These are phyloP conservation scores for Drechslerella coelobrocha DNA, from an alignment of 2,329 filamentous ascomycete species.

Conservation along the genomic window DNA sequence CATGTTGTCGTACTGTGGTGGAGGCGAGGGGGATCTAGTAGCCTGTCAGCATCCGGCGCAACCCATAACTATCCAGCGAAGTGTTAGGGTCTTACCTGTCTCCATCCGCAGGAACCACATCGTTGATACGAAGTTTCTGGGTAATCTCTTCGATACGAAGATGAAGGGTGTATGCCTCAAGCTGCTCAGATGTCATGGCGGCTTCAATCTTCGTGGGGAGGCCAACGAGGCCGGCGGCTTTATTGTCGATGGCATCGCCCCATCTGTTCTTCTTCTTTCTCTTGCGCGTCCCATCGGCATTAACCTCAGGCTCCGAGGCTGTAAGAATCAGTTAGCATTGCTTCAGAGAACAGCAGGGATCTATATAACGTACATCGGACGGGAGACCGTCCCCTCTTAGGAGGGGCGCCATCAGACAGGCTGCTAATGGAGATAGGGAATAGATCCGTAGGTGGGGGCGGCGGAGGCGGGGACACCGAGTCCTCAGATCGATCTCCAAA, in stretches of 20 bases:
- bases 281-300: conserved; percentile 77
- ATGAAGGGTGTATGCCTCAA: conserved; percentile 95
- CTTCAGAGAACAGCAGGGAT: conserved; percentile 10
- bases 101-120: conserved; percentile 95
- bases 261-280: conserved; percentile 99
- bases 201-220: conserved; percentile 94
- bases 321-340: neutral
- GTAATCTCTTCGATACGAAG: conserved; percentile 98
- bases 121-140: conserved; percentile 98
- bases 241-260: conserved; percentile 97
- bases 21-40: conserved; percentile 85
- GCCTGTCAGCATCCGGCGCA: conserved; percentile 1
- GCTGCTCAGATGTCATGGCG: conserved; percentile 97
- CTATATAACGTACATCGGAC: conserved; percentile 69
- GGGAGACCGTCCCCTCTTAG: conserved; percentile 92
- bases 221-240: conserved; percentile 96
- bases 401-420: conserved; percentile 59
- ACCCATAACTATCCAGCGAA: conserved; percentile 4
- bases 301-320: conserved; percentile 60
- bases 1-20: conserved; percentile 98
- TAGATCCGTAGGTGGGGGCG: conserved; percentile 56
- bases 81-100: conserved; percentile 73
- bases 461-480: conserved; percentile 56
- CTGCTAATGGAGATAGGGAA: conserved; percentile 49
- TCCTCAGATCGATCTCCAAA: conserved; percentile 67